phyloP scores from a whole-genome alignment of 2,329 filamentous ascomycete genomes.

The Ceratocystis papillata region DNA sequence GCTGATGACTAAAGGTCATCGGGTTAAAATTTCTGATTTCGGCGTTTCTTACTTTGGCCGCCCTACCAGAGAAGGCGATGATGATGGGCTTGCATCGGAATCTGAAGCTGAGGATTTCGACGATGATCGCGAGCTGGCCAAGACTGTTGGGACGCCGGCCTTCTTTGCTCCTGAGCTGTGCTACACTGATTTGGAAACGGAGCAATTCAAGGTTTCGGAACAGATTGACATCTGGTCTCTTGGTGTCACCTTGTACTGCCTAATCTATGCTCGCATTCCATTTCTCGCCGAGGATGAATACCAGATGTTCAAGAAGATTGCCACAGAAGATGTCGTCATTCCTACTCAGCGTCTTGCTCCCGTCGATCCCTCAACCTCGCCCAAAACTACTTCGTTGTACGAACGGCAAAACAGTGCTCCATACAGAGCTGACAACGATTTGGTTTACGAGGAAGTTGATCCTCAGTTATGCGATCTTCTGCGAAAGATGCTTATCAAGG shows the following conservation, averaged over 20 bases:
- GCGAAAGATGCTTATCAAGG: slow-evolving; percentile 70
- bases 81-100: slow-evolving; percentile 62
- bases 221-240: slow-evolving; percentile 97
- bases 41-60: slow-evolving; percentile 94
- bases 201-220: slow-evolving; percentile 69
- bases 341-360: slow-evolving; percentile 72
- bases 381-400: slow-evolving; percentile 44
- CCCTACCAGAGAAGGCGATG: slow-evolving; percentile 71
- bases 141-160: slow-evolving; percentile 92
- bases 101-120: slow-evolving; percentile 80
- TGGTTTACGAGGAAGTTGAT: slow-evolving; percentile 78
- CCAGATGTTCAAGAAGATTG: slow-evolving; percentile 83
- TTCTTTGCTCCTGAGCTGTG: slow-evolving; percentile 97
- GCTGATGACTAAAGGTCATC: slow-evolving; percentile 70
- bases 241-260: slow-evolving; percentile 88
- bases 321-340: slow-evolving; percentile 84
- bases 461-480: slow-evolving; percentile 70
- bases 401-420: slow-evolving; percentile 50
- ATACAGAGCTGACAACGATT: slow-evolving; percentile 65
- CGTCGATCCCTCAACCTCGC: slow-evolving; percentile 49
- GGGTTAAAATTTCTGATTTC: slow-evolving; percentile 97
- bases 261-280: slow-evolving; percentile 86
- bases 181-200: slow-evolving; percentile 64
- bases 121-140: slow-evolving; percentile 89
- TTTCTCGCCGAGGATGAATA: slow-evolving; percentile 89